Conservation (phyloP, 768 basidiomycete species). For the Gloeophyllum trabeum region DNA sequence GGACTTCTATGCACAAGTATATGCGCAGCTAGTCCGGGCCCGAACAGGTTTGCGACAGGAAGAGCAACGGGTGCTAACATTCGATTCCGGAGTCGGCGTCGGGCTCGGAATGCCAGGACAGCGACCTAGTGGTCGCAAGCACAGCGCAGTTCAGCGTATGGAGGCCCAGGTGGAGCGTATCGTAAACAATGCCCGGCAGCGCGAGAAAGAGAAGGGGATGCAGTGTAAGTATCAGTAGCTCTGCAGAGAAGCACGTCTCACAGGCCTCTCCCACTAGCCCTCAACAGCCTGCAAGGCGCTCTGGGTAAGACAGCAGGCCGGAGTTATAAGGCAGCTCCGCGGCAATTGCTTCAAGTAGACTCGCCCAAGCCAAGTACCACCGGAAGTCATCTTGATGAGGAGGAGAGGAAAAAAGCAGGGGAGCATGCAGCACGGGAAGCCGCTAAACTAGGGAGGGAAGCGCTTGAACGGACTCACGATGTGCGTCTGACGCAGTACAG, state of each 20-base stretch:
- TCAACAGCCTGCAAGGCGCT: constrained; percentile 81
- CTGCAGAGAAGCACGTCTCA: constrained; percentile 1
- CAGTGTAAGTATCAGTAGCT: constrained; percentile 28
- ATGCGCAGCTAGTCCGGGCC: constrained; percentile 73
- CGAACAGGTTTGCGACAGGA: constrained; percentile 61
- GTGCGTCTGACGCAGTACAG: too few species aligned
- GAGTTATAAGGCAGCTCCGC: constrained; percentile 92
- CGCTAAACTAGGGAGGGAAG: constrained; percentile 63
- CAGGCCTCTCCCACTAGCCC: constrained; percentile 25
- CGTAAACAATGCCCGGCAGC: constrained; percentile 79
- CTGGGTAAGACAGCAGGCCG: constrained; percentile 90
- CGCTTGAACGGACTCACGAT: constrained; percentile 49
- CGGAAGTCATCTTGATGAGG: constrained; percentile 23
- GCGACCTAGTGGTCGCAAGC: constrained; percentile 45
- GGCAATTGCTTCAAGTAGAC: constrained; percentile 89
- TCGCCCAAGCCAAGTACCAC: constrained; percentile 23
- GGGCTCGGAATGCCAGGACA: constrained; percentile 73
- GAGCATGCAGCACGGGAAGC: constrained; percentile 62
- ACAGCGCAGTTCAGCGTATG: constrained; percentile 87
- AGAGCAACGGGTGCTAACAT: constrained; percentile 77
- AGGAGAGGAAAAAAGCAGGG: constrained; percentile 26
- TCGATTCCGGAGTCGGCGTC: constrained; percentile 74
- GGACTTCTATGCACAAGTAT: constrained; percentile 98
- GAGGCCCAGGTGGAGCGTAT: constrained; percentile 93
- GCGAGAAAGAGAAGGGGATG: constrained; percentile 77